phyloP scores from a whole-genome alignment of 164 flowering plant genomes.

The Vitis rotundifolia region DNA sequence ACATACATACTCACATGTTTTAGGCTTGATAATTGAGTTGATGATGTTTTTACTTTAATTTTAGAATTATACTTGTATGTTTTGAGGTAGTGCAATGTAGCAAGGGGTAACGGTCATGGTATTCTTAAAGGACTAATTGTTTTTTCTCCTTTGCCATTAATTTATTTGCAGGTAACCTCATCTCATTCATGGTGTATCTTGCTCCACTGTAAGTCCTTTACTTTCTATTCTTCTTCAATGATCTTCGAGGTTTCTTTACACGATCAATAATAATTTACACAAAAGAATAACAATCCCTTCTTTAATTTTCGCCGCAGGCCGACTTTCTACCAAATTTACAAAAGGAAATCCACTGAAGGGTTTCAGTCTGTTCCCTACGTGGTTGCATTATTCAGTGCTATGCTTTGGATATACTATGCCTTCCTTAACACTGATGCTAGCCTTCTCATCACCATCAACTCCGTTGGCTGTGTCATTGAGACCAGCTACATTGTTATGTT shows the following conservation, averaged over 20 bases:
- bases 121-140: neutral
- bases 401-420: conserved; percentile 68
- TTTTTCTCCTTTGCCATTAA: neutral
- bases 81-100: no score
- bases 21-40: no score
- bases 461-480: conserved; percentile 47
- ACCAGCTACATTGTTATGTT: conserved; percentile 26
- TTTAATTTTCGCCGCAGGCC: conserved; percentile 33
- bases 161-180: conserved; percentile 35
- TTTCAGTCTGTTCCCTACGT: conserved; percentile 61
- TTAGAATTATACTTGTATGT: no score
- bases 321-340: conserved; percentile 48
- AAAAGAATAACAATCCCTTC: neutral
- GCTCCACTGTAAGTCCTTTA: conserved; percentile 45
- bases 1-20: no score
- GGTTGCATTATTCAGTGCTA: conserved; percentile 47
- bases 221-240: neutral
- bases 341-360: conserved; percentile 62
- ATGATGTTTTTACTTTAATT: no score
- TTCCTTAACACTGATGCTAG: conserved; percentile 30
- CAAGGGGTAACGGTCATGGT: no score
- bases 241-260: neutral
- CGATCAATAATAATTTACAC: neutral
- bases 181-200: conserved; percentile 43
- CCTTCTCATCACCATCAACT: conserved; percentile 57